These are phyloP conservation scores for Parsonsia alboflavescens DNA, from an alignment of 257 asterid genomes.

Conservation along the genomic window DNA sequence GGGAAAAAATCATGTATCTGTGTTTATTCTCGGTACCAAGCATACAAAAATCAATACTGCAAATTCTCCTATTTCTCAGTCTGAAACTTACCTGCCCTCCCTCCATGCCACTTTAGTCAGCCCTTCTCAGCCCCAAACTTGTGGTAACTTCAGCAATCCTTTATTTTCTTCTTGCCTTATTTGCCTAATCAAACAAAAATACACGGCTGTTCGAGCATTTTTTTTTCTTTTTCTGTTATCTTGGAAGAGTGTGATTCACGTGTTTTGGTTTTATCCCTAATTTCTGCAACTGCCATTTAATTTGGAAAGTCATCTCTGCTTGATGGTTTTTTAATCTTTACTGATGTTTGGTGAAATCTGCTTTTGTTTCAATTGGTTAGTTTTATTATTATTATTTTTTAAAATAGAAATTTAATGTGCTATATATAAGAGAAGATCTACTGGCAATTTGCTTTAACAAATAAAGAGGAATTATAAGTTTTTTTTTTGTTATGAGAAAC, in stretches of 20 bases:
- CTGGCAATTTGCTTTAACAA: not conserved
- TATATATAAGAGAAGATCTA: not conserved
- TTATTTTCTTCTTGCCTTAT: not conserved
- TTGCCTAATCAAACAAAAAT: not conserved
- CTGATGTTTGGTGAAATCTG: not conserved
- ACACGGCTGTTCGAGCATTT: too few species aligned
- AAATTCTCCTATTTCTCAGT: conserved; percentile 21
- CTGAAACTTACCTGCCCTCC: conserved; percentile 56
- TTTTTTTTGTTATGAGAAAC: conserved; percentile 8
- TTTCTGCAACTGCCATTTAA: not conserved
- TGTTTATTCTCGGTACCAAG: not conserved
- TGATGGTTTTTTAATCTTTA: not conserved
- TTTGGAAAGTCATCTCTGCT: not conserved
- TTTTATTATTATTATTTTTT: too few species aligned
- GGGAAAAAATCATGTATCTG: not conserved
- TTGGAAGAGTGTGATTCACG: not conserved
- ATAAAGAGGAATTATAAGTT: not conserved
- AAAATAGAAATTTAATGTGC: not conserved
- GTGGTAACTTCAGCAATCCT: conserved; percentile 9
- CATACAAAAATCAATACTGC: not conserved
- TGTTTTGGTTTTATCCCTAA: not conserved
- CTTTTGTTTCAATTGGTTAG: not conserved
- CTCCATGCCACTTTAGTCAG: conserved; percentile 58
- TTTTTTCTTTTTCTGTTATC: not conserved
- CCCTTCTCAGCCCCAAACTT: conserved; percentile 44